These are phyloP conservation scores for Castanea sativa DNA, from an alignment of 306 rosid species.

Conservation along the genomic window DNA sequence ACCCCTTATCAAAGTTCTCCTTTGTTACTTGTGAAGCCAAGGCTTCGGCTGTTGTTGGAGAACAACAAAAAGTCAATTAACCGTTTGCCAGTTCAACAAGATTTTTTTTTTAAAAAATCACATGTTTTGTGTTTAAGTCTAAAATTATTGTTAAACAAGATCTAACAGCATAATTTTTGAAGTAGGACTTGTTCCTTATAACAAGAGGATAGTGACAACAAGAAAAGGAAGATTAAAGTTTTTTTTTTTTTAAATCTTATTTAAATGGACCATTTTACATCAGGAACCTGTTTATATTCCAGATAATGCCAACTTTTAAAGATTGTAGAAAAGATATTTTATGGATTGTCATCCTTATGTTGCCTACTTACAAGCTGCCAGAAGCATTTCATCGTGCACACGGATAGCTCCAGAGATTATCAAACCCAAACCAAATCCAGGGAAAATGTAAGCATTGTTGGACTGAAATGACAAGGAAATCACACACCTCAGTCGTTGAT, in stretches of 20 bases:
- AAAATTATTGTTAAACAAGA: background rate
- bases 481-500: background rate
- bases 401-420: slow-evolving; percentile 92
- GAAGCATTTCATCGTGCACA: slow-evolving; percentile 89
- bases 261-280: background rate
- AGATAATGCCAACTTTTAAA: background rate
- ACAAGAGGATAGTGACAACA: background rate
- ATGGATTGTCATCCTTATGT: background rate
- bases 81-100: background rate
- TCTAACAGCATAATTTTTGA: background rate
- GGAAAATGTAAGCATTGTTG: slow-evolving; percentile 95
- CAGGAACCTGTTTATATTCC: background rate
- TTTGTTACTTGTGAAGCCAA: slow-evolving; percentile 65
- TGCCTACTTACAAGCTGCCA: slow-evolving; percentile 80
- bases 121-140: background rate
- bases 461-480: slow-evolving; percentile 46
- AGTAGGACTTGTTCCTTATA: background rate
- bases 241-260: too few species aligned
- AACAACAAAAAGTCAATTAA: slow-evolving; percentile 1
- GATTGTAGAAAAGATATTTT: background rate
- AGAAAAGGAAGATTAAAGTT: too few species aligned
- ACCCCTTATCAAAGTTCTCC: slow-evolving; percentile 56
- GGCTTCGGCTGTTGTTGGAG: slow-evolving; percentile 58
- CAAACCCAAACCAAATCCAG: slow-evolving; percentile 83
- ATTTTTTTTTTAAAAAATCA: background rate